Evolutionary conservation across 192 early-diverging fungal species (phyloP), one percentile per base, ranked within the genome.

Genomic region (Kickxella alabastrina): DNA sequence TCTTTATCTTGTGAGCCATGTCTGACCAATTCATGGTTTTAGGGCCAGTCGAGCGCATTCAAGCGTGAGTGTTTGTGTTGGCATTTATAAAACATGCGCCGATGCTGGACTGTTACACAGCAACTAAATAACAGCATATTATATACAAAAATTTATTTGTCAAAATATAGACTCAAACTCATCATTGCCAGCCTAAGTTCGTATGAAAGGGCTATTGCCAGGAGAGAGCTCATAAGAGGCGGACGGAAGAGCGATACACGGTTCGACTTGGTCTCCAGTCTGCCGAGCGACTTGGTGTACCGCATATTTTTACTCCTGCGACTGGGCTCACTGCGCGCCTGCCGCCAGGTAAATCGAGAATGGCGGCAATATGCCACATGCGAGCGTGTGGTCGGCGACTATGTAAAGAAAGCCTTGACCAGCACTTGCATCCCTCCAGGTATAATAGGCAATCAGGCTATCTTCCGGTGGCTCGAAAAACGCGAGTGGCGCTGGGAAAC

Each of bases 351-450:
- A 26, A 39, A 40, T 52, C 49, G 25, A 32, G n/a, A 22, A 27
- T 62, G 60, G 60, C 35, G 46, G 21, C n/a, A 34, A 23, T 54
- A 54, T 49, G 60, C 52, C 13, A 9, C 13, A 13, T 49, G 39
- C 9, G 13, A 26, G 10, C 10, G 13, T 27, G 38, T 62, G 34
- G 52, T 54, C 24, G 44, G 27, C 4, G 46, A 43, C 23, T 23
- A 35, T 18, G 31, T 62, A 24, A 39, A 49, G 19, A 29, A 7
- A 25, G 46, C 46, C 18, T 40, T 18, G 19, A 2, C 17, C 4
- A n/a, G 24, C 10, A 43, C 44, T 29, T 1, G 3, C 24, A 62
- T 8, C 6, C 6, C 54, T 19, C 46, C 60, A 3, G 13, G 6
- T 6, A 21, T 35, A 18, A 4, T 23, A 10, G 23, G 26, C 28